Evolutionary conservation across 2,329 filamentous ascomycete genomes (phyloP).

Genomic region (Penicillium glabrum): DNA sequence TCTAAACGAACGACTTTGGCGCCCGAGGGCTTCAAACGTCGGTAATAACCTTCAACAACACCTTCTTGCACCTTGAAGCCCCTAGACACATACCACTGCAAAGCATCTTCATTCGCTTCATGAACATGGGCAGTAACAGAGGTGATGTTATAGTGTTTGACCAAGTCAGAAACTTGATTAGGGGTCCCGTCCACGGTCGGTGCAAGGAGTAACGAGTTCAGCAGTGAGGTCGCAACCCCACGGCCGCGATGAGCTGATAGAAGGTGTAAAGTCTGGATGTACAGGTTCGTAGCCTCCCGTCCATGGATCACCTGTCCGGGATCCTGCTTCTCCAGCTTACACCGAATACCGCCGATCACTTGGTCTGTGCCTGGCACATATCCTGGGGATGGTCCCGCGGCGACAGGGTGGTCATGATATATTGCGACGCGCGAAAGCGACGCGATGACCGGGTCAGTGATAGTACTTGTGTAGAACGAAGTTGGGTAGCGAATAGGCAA

Average conservation of each 20-base stretch:
- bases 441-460: slow-evolving; percentile 53
- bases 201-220: slow-evolving; percentile 44
- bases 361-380: slow-evolving; percentile 37
- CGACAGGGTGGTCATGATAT: slow-evolving; percentile 52
- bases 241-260: slow-evolving; percentile 60
- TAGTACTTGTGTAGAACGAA: slow-evolving; percentile 61
- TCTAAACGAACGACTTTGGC: slow-evolving; percentile 52
- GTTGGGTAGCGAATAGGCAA: slow-evolving; percentile 63
- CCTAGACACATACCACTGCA: slow-evolving; percentile 61
- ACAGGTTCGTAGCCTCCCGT: slow-evolving; percentile 47
- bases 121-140: slow-evolving; percentile 64
- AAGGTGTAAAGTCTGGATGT: slow-evolving; percentile 62
- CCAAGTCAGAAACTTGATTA: slow-evolving; percentile 34
- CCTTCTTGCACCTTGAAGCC: slow-evolving; percentile 55
- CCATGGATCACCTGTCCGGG: slow-evolving; percentile 1
- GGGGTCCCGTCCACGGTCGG: slow-evolving; percentile 8
- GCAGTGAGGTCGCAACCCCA: slow-evolving; percentile 58
- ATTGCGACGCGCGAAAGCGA: slow-evolving; percentile 60
- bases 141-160: slow-evolving; percentile 51
- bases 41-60: slow-evolving; percentile 59
- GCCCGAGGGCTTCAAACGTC: slow-evolving; percentile 56
- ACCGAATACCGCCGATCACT: slow-evolving; percentile 51
- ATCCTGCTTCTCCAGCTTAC: slow-evolving; percentile 42
- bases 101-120: slow-evolving; percentile 60
- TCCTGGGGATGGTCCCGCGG: slow-evolving; percentile 19